Conservation (phyloP, 805 yeast genomes). For the Candida oleophila region DNA sequence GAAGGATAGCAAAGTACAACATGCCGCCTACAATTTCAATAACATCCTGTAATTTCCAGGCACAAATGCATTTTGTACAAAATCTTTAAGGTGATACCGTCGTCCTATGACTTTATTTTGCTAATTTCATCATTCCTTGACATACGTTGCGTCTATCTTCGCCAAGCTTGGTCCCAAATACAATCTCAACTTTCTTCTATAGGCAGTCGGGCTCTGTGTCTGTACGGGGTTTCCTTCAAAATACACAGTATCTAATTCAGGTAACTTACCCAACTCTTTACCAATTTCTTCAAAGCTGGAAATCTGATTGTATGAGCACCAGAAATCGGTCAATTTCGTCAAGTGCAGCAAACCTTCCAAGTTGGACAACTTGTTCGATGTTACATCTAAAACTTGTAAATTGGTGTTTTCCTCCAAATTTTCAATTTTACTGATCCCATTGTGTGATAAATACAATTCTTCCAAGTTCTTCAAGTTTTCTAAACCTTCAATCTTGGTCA, state of each 20-base stretch:
- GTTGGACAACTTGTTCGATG: constrained; percentile 65
- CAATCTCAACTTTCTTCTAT: constrained; percentile 78
- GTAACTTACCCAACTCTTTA: constrained; percentile 59
- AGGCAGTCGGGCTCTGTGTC: constrained; percentile 66
- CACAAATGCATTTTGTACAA: neutral
- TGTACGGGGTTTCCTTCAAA: constrained; percentile 94
- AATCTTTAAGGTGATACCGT: too few species aligned
- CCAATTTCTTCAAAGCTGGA: constrained; percentile 68
- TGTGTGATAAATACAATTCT: constrained; percentile 86
- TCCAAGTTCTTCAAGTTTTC: constrained; percentile 70
- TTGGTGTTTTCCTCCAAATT: constrained; percentile 71
- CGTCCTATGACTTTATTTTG: too few species aligned
- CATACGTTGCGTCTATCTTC: constrained; percentile 90
- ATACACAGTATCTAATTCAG: constrained; percentile 80
- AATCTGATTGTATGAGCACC: constrained; percentile 84
- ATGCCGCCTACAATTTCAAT: too few species aligned
- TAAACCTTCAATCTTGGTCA: constrained; percentile 78
- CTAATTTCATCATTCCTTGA: constrained; percentile 23
- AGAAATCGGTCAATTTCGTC: constrained; percentile 76
- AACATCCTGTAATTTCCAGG: too few species aligned
- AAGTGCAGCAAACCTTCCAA: constrained; percentile 68
- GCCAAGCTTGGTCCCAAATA: constrained; percentile 66
- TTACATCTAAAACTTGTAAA: constrained; percentile 74
- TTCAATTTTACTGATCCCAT: constrained; percentile 72
- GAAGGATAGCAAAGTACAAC: too few species aligned